These are phyloP conservation scores for Sarocladium kiliense DNA, from an alignment of 2,329 filamentous ascomycete species.

Conservation along the genomic window DNA sequence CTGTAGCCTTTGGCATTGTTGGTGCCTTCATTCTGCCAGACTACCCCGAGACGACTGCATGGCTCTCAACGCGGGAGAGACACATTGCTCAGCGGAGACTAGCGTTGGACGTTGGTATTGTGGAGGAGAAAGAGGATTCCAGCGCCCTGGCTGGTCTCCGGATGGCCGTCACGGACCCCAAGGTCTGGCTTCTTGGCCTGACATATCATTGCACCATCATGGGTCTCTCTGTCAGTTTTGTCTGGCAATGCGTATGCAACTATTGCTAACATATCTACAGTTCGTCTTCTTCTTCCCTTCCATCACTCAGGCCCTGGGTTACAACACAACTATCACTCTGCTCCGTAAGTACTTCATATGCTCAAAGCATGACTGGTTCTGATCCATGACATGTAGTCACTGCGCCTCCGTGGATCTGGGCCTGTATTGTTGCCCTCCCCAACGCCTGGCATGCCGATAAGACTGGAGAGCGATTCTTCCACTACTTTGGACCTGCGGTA, in stretches of 20 bases:
- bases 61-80: slow-evolving; percentile 53
- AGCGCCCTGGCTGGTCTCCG: slow-evolving; percentile 47
- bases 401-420: slow-evolving; percentile 7
- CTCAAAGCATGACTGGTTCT: background rate
- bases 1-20: slow-evolving; percentile 30
- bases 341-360: background rate
- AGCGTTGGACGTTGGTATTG: slow-evolving; percentile 53
- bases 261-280: too few relatives aligned
- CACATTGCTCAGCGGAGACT: slow-evolving; percentile 50
- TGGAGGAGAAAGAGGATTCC: slow-evolving; percentile 47
- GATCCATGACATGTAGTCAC: background rate
- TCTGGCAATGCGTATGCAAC: too few relatives aligned
- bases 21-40: slow-evolving; percentile 40
- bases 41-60: slow-evolving; percentile 47
- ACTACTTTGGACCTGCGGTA: slow-evolving; percentile 22
- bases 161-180: slow-evolving; percentile 55
- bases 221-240: slow-evolving; percentile 7
- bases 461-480: slow-evolving; percentile 32
- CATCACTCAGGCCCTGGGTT: slow-evolving; percentile 5
- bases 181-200: slow-evolving; percentile 38
- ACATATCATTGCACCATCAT: slow-evolving; percentile 11
- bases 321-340: slow-evolving; percentile 6
- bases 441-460: slow-evolving; percentile 32
- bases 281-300: slow-evolving; percentile 11
- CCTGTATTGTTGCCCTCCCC: slow-evolving; percentile 13